Conservation (phyloP, 2,329 filamentous ascomycete genomes). For the Periconia digitata region DNA sequence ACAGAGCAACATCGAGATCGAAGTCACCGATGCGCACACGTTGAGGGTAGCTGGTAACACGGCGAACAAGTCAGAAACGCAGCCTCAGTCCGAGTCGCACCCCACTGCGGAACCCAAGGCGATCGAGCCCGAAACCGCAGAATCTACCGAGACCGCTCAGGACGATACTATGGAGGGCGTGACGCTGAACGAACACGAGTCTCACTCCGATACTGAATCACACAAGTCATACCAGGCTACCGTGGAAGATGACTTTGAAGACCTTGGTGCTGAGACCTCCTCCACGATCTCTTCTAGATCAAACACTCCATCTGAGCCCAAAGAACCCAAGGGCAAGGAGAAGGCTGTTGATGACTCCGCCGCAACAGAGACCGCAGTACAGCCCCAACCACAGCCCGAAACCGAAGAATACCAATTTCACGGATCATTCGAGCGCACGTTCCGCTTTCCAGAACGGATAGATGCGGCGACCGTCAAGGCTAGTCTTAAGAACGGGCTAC, state of each 20-base stretch:
- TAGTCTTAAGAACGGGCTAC: slow-evolving; percentile 65
- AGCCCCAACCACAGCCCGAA: slow-evolving; percentile 15
- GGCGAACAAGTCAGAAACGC: slow-evolving; percentile 15
- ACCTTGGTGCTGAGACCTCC: slow-evolving; percentile 34
- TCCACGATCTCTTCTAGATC: slow-evolving; percentile 27
- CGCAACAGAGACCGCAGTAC: slow-evolving; percentile 20
- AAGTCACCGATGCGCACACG: slow-evolving; percentile 37
- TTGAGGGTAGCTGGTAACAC: slow-evolving; percentile 37
- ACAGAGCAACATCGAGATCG: slow-evolving; percentile 39
- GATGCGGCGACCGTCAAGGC: slow-evolving; percentile 65
- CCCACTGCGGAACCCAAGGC: slow-evolving; percentile 7
- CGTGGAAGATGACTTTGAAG: slow-evolving; percentile 41
- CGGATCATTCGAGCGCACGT: slow-evolving; percentile 68
- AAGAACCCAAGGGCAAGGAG: slow-evolving; percentile 32
- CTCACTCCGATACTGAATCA: slow-evolving; percentile 29
- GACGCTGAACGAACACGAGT: slow-evolving; percentile 17
- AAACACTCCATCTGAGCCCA: slow-evolving; percentile 15
- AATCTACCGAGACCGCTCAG: slow-evolving; percentile 1
- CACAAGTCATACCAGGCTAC: slow-evolving; percentile 40
- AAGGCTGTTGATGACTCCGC: slow-evolving; percentile 18
- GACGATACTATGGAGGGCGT: slow-evolving; percentile 22
- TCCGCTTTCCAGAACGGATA: slow-evolving; percentile 67
- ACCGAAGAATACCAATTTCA: slow-evolving; percentile 51
- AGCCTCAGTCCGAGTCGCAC: slow-evolving; percentile 8
- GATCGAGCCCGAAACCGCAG: slow-evolving; percentile 1